phyloP scores from a whole-genome alignment of 148 eudicot species.

The Suaeda aralocaspica region DNA sequence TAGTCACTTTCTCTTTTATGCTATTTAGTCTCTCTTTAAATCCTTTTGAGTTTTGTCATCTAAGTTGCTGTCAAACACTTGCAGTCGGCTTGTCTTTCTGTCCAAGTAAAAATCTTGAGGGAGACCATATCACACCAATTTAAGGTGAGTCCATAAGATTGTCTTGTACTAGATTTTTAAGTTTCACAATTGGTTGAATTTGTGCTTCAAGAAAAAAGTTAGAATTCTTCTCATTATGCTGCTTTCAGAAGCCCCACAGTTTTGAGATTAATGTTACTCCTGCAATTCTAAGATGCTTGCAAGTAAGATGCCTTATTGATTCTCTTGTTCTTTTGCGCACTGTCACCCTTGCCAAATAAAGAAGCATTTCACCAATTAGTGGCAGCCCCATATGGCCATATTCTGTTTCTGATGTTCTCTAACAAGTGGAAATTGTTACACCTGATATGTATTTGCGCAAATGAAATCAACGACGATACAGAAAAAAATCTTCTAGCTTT shows the following conservation, averaged over 20 bases:
- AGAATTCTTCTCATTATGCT: slow-evolving; percentile 1
- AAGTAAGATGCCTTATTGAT: slow-evolving; percentile 10
- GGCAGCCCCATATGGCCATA: slow-evolving; percentile 10
- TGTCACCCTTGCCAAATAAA: slow-evolving; percentile 11
- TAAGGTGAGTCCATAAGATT: too few species aligned
- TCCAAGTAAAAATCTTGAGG: too few species aligned
- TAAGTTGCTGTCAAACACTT: slow-evolving; percentile 7
- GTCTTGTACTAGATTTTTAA: too few species aligned
- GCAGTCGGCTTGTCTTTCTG: neutral
- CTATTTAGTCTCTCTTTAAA: neutral
- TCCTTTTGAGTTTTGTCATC: slow-evolving; percentile 4
- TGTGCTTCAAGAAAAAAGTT: neutral
- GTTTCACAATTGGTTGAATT: neutral
- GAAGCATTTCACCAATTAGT: slow-evolving; percentile 10
- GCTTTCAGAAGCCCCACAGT: neutral
- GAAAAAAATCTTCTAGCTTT: too few species aligned
- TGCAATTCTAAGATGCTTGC: slow-evolving; percentile 18
- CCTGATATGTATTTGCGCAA: neutral
- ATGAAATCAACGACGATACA: too few species aligned
- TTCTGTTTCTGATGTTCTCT: neutral
- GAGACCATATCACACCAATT: too few species aligned
- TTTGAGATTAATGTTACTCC: neutral
- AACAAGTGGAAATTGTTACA: slow-evolving; percentile 5
- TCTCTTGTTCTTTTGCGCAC: neutral
- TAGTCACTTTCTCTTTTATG: neutral